These are phyloP conservation scores for Obelidium mucronatum DNA, from an alignment of 192 early-diverging fungal species.

Conservation along the genomic window DNA sequence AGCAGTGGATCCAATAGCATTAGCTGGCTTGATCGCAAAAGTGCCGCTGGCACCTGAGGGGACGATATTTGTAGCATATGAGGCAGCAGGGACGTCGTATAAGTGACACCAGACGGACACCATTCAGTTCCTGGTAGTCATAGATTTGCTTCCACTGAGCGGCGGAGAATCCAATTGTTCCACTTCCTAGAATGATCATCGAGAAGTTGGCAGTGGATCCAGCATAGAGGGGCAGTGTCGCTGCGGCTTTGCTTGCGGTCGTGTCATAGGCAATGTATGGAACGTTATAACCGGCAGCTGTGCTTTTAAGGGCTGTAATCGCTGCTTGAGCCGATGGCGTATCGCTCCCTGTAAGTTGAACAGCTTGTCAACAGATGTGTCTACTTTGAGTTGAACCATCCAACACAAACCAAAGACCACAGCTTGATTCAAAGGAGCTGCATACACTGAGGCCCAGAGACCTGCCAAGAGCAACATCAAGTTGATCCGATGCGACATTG, in stretches of 20 bases:
- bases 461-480: too few species aligned
- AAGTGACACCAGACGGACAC: neutral
- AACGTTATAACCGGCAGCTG: constrained; percentile 3
- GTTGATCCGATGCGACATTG: too few species aligned
- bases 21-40: too few species aligned
- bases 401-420: too few species aligned
- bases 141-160: constrained; percentile 14
- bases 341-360: constrained; percentile 3
- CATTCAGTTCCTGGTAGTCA: neutral
- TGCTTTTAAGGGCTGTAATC: neutral
- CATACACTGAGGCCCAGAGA: too few species aligned
- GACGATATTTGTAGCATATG: too few species aligned
- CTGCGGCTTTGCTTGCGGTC: neutral
- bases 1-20: too few species aligned
- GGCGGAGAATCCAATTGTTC: too few species aligned
- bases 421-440: too few species aligned
- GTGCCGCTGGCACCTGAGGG: too few species aligned
- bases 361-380: constrained; percentile 12
- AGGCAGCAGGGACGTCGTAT: constrained; percentile 24
- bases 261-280: neutral
- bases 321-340: neutral
- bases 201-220: too few species aligned
- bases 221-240: neutral
- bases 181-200: too few species aligned
- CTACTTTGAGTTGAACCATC: neutral